phyloP scores from a whole-genome alignment of 768 basidiomycete genomes.

The Cystobasidiopsis lactophilus region DNA sequence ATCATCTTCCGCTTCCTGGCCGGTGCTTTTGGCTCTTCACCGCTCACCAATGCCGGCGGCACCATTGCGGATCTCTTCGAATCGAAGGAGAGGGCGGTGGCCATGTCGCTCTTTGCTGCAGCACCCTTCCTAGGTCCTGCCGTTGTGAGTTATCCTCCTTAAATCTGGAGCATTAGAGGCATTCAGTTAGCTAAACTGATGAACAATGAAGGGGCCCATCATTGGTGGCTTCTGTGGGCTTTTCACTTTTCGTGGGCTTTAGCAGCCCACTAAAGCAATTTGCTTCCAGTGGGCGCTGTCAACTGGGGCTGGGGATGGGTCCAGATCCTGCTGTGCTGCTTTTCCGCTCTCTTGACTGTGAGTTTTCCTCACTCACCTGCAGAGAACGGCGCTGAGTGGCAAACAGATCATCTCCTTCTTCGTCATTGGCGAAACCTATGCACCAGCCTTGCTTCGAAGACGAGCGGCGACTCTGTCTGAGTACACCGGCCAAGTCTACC shows the following conservation, averaged over 20 bases:
- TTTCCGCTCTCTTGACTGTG: slow-evolving; percentile 31
- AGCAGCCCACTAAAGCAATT: too few relatives aligned
- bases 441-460: slow-evolving; percentile 21
- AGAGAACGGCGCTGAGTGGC: too few relatives aligned
- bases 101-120: slow-evolving; percentile 37
- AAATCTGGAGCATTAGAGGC: too few relatives aligned
- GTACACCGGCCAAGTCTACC: slow-evolving; percentile 22
- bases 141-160: too few relatives aligned
- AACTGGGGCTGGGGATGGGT: slow-evolving; percentile 27
- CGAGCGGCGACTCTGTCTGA: slow-evolving; percentile 21
- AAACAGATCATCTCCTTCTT: too few relatives aligned
- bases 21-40: slow-evolving; percentile 42
- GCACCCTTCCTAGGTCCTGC: slow-evolving; percentile 43
- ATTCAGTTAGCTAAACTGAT: too few relatives aligned
- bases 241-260: too few relatives aligned
- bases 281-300: too few relatives aligned
- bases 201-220: too few relatives aligned
- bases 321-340: slow-evolving; percentile 20
- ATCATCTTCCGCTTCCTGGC: slow-evolving; percentile 21
- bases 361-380: too few relatives aligned
- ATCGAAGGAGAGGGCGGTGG: slow-evolving; percentile 19
- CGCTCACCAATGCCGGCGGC: slow-evolving; percentile 38
- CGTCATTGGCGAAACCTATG: slow-evolving; percentile 23
- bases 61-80: slow-evolving; percentile 9
- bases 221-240: too few relatives aligned